Percentiles rank a stretch among this genome's conserved stretches.
Conservation (phyloP, 148 eudicot genomes). For the Agrostemma githago region DNA sequence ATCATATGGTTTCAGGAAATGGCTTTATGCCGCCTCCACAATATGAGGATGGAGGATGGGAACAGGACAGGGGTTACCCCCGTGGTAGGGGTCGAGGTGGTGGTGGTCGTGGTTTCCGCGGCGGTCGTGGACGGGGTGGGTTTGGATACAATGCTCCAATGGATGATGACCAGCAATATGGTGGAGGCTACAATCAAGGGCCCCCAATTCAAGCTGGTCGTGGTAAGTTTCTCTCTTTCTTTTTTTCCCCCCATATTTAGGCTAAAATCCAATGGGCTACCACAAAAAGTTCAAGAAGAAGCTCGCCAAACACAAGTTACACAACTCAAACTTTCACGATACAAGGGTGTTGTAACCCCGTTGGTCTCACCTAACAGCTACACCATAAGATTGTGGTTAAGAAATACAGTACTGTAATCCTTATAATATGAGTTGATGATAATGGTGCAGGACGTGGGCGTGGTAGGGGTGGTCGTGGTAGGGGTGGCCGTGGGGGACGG, state of each 20-base stretch:
- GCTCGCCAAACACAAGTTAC: no score
- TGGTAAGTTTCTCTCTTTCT: slow-evolving; percentile 28
- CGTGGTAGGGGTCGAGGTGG: slow-evolving; percentile 75
- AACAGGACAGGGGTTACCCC: slow-evolving; percentile 52
- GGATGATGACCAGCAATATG: slow-evolving; percentile 45
- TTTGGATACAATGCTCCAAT: slow-evolving; percentile 56
- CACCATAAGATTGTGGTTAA: background rate
- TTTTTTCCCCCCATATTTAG: background rate
- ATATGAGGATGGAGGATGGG: slow-evolving; percentile 87
- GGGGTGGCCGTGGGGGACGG: slow-evolving; percentile 59
- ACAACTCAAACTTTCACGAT: no score
- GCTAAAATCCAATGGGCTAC: background rate
- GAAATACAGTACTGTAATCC: background rate
- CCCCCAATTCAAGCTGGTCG: slow-evolving; percentile 40
- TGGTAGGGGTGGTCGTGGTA: slow-evolving; percentile 67
- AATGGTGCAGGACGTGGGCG: slow-evolving; percentile 57
- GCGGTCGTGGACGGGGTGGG: slow-evolving; percentile 74
- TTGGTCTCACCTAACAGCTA: background rate
- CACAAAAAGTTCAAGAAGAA: background rate
- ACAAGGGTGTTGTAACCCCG: background rate
- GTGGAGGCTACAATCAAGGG: slow-evolving; percentile 54
- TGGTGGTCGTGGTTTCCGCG: slow-evolving; percentile 66
- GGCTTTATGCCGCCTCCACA: slow-evolving; percentile 54
- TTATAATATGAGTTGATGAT: background rate
- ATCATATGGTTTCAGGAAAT: slow-evolving; percentile 46